These are phyloP conservation scores for Russula olivacea DNA, from an alignment of 768 basidiomycete species.

Conservation along the genomic window DNA sequence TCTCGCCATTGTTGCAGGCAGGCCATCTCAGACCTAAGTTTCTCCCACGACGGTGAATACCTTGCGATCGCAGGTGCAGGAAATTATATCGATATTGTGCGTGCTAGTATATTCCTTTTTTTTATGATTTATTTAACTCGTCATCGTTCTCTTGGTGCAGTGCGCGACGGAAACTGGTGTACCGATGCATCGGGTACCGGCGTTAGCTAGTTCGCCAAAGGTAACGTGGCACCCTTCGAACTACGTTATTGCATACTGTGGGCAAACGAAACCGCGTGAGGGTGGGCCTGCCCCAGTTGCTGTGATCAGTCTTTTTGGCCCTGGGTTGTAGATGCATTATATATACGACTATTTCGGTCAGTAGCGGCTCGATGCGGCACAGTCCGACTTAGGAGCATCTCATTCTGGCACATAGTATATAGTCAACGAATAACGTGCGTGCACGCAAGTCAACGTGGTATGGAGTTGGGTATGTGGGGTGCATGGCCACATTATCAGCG, in stretches of 20 bases:
- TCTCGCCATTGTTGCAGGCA: slow-evolving; percentile 39
- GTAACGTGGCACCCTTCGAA: slow-evolving; percentile 81
- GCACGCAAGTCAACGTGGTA: too few species aligned
- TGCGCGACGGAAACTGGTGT: slow-evolving; percentile 73
- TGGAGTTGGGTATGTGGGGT: too few species aligned
- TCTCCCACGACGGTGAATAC: slow-evolving; percentile 81
- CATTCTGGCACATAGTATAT: too few species aligned
- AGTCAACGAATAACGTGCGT: too few species aligned
- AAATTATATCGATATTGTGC: slow-evolving; percentile 72
- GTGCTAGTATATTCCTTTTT: not conserved
- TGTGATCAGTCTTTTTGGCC: slow-evolving; percentile 68
- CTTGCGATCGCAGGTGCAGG: slow-evolving; percentile 70
- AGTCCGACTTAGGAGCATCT: not conserved
- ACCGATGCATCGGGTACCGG: slow-evolving; percentile 70
- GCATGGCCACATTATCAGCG: too few species aligned
- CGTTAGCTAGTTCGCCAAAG: slow-evolving; percentile 64
- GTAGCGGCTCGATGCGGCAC: not conserved
- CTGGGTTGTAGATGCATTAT: slow-evolving; percentile 31
- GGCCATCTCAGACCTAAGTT: slow-evolving; percentile 66
- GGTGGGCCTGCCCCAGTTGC: slow-evolving; percentile 60
- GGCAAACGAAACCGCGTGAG: slow-evolving; percentile 63
- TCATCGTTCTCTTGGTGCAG: slow-evolving; percentile 34
- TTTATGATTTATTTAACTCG: not conserved
- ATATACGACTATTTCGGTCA: too few species aligned
- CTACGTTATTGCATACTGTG: slow-evolving; percentile 77